Evolutionary conservation across 306 rosid genomes (phyloP).

Genomic region (Vigna nakashimae): DNA sequence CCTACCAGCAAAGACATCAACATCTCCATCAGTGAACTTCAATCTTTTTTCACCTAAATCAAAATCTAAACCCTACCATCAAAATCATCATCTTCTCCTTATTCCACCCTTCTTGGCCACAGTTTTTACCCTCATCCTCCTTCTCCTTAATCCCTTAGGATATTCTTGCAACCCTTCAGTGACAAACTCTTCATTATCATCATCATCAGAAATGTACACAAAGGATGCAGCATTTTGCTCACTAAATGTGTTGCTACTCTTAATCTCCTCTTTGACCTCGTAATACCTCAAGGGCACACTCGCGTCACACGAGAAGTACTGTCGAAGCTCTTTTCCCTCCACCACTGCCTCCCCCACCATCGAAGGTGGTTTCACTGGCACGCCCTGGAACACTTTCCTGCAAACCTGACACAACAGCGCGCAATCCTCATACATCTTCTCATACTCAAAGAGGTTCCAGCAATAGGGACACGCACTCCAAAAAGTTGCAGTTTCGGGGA

Average conservation of each 20-base stretch:
- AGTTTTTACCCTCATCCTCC: conserved; percentile 51
- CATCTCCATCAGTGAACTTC: conserved; percentile 54
- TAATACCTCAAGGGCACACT: conserved; percentile 48
- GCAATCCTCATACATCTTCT: conserved; percentile 56
- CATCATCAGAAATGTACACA: conserved; percentile 42
- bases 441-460: conserved; percentile 62
- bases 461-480: conserved; percentile 89
- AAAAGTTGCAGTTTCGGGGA: conserved; percentile 40
- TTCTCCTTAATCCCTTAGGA: conserved; percentile 37
- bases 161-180: background rate
- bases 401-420: conserved; percentile 70
- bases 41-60: conserved; percentile 42
- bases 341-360: conserved; percentile 41
- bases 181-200: background rate
- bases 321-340: conserved; percentile 50
- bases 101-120: conserved; percentile 54
- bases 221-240: background rate
- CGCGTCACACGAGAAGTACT: conserved; percentile 53
- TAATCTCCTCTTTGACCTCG: conserved; percentile 20
- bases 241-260: background rate
- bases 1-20: conserved; percentile 55
- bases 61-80: conserved; percentile 34
- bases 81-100: conserved; percentile 25
- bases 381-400: conserved; percentile 62
- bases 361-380: conserved; percentile 54